Conservation (phyloP, 225 moss, liverwort and hornwort genomes). For the Pleurozium schreberi region DNA sequence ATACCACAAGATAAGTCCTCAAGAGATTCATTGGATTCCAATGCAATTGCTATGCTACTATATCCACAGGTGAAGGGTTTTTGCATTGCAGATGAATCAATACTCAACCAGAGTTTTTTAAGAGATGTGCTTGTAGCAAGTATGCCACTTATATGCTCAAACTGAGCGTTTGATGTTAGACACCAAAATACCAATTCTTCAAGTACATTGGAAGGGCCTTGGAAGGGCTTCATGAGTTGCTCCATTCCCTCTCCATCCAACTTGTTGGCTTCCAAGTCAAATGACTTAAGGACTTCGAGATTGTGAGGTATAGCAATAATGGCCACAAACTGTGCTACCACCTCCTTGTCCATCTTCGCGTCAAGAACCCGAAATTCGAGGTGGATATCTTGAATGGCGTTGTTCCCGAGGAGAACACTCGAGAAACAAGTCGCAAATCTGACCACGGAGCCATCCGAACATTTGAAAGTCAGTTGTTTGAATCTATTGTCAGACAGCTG, state of each 20-base stretch:
- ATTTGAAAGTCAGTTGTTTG: fast-evolving
- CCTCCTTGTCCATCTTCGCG: not conserved
- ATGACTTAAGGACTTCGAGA: not conserved
- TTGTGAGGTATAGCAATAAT: not conserved
- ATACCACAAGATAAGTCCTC: not conserved
- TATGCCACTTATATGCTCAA: not conserved
- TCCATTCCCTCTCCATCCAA: not conserved
- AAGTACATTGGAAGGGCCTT: not conserved
- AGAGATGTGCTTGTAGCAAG: not conserved
- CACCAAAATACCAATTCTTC: fast-evolving
- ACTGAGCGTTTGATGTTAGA: not conserved
- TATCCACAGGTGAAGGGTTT: fast-evolving
- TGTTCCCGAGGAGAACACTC: fast-evolving
- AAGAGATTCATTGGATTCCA: not conserved
- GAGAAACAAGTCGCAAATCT: not conserved
- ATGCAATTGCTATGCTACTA: fast-evolving
- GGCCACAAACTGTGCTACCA: fast-evolving
- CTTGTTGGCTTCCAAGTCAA: fast-evolving
- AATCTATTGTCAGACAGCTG: not conserved
- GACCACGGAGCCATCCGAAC: fast-evolving
- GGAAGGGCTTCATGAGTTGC: not conserved
- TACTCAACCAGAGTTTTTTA: fast-evolving
- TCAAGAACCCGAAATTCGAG: fast-evolving
- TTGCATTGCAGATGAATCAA: too few relatives aligned
- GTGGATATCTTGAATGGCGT: not conserved